Conservation (phyloP, 305 asterid species). For the Fraxinus platypoda region DNA sequence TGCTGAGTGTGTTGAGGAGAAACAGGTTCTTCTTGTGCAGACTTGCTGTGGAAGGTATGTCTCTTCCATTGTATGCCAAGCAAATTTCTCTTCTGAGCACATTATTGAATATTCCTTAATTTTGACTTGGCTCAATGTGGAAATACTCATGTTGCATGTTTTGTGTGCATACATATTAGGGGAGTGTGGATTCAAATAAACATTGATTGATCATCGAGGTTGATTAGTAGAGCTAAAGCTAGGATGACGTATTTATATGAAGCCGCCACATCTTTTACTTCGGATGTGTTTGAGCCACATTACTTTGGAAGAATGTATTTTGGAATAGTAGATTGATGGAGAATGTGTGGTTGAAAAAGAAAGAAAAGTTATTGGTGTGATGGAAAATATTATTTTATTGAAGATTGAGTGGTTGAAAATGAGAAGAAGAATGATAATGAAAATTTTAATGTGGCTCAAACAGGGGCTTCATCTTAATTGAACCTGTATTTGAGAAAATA, state of each 20-base stretch:
- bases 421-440: no score
- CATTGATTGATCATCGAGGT: neutral
- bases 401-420: no score
- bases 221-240: neutral
- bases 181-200: neutral
- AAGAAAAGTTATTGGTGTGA: no score
- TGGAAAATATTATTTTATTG: no score
- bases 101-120: slow-evolving; percentile 5
- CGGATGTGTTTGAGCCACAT: no score
- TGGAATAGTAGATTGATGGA: no score
- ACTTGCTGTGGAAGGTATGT: slow-evolving; percentile 89
- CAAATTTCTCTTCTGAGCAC: slow-evolving; percentile 6
- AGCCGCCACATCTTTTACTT: neutral
- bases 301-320: no score
- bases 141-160: neutral
- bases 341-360: no score
- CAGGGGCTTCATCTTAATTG: neutral
- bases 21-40: slow-evolving; percentile 64
- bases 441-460: no score
- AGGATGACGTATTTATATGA: neutral
- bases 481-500: neutral
- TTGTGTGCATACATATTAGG: neutral
- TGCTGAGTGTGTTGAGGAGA: slow-evolving; percentile 48
- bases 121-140: neutral
- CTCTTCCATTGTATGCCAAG: neutral